phyloP scores from a whole-genome alignment of 306 rosid species.

The Senna tora region DNA sequence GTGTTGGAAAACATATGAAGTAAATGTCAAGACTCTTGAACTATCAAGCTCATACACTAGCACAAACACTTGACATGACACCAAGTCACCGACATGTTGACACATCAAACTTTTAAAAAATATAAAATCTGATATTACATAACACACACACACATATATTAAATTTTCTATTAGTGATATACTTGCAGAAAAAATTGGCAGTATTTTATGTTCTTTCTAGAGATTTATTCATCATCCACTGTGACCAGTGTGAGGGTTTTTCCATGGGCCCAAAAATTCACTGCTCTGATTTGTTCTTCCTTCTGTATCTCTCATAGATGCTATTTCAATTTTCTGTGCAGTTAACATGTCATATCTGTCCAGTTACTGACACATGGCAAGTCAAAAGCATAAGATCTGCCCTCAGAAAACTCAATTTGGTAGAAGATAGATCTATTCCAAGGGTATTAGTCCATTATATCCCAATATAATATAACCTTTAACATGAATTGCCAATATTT shows the following conservation, averaged over 20 bases:
- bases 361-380: conserved; percentile 42
- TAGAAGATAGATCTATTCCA: conserved; percentile 54
- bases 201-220: neutral
- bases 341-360: conserved; percentile 56
- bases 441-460: conserved; percentile 61
- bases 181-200: no score
- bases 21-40: neutral
- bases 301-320: conserved; percentile 16
- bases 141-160: no score
- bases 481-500: conserved; percentile 25
- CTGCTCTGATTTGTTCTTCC: neutral
- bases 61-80: no score
- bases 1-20: conserved; percentile 7
- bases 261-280: neutral
- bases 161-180: no score
- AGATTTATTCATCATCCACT: neutral
- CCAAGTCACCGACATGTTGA: neutral
- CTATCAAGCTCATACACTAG: no score
- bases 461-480: conserved; percentile 29
- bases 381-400: conserved; percentile 51
- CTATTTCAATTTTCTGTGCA: conserved; percentile 41
- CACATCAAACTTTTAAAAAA: neutral
- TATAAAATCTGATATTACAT: no score
- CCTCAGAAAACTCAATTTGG: conserved; percentile 57
- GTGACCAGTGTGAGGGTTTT: neutral